These are phyloP conservation scores for Zostera marina DNA, from an alignment of 116 monocot genomes.

Conservation along the genomic window DNA sequence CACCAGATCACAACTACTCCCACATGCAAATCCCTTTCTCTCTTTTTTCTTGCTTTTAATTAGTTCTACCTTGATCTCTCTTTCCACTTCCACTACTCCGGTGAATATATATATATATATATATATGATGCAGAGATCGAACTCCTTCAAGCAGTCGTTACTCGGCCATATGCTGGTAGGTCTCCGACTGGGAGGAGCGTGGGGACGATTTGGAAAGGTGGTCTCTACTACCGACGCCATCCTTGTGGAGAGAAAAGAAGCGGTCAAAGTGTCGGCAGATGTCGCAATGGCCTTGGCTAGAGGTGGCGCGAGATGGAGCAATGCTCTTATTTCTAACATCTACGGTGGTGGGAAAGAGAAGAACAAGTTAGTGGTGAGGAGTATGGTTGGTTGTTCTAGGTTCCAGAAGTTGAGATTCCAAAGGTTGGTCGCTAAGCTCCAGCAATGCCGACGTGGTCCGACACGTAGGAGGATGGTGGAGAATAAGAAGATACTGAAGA, in stretches of 20 bases:
- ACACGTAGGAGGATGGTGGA: too few relatives aligned
- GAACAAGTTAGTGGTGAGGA: constrained; percentile 6
- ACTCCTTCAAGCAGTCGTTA: constrained; percentile 29
- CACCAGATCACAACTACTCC: background rate
- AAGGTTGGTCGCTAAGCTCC: background rate
- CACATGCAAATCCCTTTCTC: background rate
- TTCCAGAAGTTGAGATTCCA: background rate
- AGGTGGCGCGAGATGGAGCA: constrained; percentile 35
- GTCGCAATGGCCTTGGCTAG: constrained; percentile 50
- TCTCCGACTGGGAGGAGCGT: constrained; percentile 9
- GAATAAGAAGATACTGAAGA: too few relatives aligned
- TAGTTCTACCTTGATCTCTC: background rate
- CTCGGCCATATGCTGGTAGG: constrained; percentile 43
- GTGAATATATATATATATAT: too few relatives aligned
- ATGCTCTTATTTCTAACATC: constrained; percentile 22
- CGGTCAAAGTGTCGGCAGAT: constrained; percentile 42
- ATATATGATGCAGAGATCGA: constrained; percentile 34
- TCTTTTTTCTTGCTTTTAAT: background rate
- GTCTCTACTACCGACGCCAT: constrained; percentile 9
- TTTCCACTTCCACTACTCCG: background rate
- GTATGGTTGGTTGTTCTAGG: constrained; percentile 13
- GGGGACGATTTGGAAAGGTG: background rate
- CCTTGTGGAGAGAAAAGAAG: constrained; percentile 32
- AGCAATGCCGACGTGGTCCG: background rate
- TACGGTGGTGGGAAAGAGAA: constrained; percentile 3